These are phyloP conservation scores for Domatiomyces globalis DNA, from an alignment of 2,329 filamentous ascomycete species.

Conservation along the genomic window DNA sequence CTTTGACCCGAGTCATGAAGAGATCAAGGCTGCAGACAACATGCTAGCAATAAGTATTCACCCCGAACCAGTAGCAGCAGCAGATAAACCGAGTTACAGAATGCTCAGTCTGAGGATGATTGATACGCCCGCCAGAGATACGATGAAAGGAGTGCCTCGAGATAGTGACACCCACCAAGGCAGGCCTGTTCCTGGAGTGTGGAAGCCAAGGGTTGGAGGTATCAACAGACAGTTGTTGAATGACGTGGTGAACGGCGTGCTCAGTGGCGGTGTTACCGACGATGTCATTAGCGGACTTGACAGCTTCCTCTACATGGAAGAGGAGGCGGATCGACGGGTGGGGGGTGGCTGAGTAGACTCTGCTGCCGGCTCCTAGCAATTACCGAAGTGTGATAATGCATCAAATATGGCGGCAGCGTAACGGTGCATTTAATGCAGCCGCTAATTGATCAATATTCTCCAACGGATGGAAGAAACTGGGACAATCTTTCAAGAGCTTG, in stretches of 20 bases:
- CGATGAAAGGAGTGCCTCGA: constrained; percentile 51
- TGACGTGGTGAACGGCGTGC: constrained; percentile 59
- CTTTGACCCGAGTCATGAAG: constrained; percentile 82
- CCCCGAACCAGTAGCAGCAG: constrained; percentile 25
- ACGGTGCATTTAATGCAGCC: no score
- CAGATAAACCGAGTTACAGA: constrained; percentile 32
- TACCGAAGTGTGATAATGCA: neutral
- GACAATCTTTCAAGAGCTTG: no score
- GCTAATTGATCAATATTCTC: no score
- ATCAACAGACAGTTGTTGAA: constrained; percentile 60
- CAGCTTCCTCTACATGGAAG: constrained; percentile 34
- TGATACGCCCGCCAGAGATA: constrained; percentile 59
- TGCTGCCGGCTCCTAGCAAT: neutral
- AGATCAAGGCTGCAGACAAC: constrained; percentile 82
- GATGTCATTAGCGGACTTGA: constrained; percentile 75
- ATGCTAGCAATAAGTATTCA: constrained; percentile 74
- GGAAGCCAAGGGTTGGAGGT: constrained; percentile 73
- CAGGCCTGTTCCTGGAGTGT: constrained; percentile 46
- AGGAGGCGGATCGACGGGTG: neutral
- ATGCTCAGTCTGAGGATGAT: constrained; percentile 58
- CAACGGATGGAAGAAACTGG: no score
- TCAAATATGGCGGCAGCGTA: neutral
- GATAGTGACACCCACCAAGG: constrained; percentile 36
- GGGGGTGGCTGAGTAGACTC: neutral
- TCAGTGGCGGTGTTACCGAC: constrained; percentile 66